Evolutionary conservation across 768 basidiomycete genomes (phyloP), one percentile per base, ranked within the genome.

Genomic region (Tremella fuciformis): DNA sequence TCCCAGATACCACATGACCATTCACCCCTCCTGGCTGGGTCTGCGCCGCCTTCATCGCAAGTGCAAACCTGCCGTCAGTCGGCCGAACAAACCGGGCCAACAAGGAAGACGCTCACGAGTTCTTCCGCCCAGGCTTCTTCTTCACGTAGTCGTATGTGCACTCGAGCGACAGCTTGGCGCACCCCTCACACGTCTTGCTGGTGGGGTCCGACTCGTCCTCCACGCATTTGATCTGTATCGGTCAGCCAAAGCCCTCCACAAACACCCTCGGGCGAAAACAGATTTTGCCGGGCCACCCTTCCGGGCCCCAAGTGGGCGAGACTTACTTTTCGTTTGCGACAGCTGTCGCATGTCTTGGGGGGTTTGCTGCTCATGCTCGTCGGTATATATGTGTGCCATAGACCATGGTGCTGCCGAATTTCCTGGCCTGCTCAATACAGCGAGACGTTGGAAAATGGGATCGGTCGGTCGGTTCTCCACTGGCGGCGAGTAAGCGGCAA

Each of bases 61-160:
- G 26, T 3, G 47, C 55, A 34, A 48, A 57, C n/a, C 55, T 57
- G 55, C 15, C 13, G 13, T 13, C 16, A 34, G n/a, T 46, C 42
- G 22, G 42, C 42, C n/a, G n/a, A n/a, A 22, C n/a, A 22, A 22
- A 18, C 16, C 42, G 22, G n/a, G 16, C 42, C n/a, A 46, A 6
- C n/a, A 46, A 22, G 22, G 42, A 18, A 41, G 11, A 18, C 18
- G 66, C 71, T 55, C 48, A 73, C 71, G 65, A 56, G 44, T 68
- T 70, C 61, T 73, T 70, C 49, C 71, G 44, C 21, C 71, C 71
- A 16, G 71, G 71, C 57, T 73, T 73, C 53, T 70, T 70, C 53
- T 61, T 67, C 4, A 73, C 58, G 57, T 73, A 73, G 16, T 62
- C 60, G 29, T 63, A 54, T 6, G 64, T 68, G 50, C 71, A 73